A percentile compares a stretch with the other conserved stretches of the same genome.
Conservation (phyloP, 164 flowering plant genomes). For the Saururus chinensis region DNA sequence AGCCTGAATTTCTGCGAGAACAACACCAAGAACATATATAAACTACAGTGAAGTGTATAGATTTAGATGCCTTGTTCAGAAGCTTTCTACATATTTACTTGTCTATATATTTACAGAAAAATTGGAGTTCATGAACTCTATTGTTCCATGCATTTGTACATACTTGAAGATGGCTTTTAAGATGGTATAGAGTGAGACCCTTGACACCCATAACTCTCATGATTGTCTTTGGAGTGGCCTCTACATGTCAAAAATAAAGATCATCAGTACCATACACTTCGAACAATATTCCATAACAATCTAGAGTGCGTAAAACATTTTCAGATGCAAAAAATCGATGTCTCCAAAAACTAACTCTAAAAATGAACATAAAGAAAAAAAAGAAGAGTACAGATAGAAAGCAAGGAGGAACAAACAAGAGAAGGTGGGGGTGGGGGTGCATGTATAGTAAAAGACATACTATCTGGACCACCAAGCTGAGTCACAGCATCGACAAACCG, state of each 20-base stretch:
- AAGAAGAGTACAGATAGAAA: too few relatives aligned
- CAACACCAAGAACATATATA: not conserved
- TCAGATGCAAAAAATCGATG: too few relatives aligned
- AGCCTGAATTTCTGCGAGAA: slow-evolving; percentile 86
- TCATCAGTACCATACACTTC: too few relatives aligned
- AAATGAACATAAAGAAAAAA: too few relatives aligned
- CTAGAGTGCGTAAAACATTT: too few relatives aligned
- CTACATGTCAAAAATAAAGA: slow-evolving; percentile 25
- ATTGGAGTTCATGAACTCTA: not conserved
- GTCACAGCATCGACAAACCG: slow-evolving; percentile 98
- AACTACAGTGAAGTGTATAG: not conserved
- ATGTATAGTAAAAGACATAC: slow-evolving; percentile 21
- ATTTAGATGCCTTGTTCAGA: not conserved
- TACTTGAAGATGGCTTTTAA: slow-evolving; percentile 99
- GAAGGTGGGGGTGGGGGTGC: not conserved
- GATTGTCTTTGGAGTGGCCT: slow-evolving; percentile 97
- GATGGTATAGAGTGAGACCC: slow-evolving; percentile 98
- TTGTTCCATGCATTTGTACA: slow-evolving; percentile 1
- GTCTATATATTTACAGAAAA: not conserved
- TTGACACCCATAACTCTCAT: slow-evolving; percentile 99
- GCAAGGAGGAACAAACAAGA: not conserved
- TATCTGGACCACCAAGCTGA: slow-evolving; percentile 97
- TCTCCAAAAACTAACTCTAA: too few relatives aligned
- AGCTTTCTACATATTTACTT: too few relatives aligned
- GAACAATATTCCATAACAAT: too few relatives aligned